Evolutionary conservation across 2,329 filamentous ascomycete species (phyloP).

Genomic region (Verticillium isaacii): DNA sequence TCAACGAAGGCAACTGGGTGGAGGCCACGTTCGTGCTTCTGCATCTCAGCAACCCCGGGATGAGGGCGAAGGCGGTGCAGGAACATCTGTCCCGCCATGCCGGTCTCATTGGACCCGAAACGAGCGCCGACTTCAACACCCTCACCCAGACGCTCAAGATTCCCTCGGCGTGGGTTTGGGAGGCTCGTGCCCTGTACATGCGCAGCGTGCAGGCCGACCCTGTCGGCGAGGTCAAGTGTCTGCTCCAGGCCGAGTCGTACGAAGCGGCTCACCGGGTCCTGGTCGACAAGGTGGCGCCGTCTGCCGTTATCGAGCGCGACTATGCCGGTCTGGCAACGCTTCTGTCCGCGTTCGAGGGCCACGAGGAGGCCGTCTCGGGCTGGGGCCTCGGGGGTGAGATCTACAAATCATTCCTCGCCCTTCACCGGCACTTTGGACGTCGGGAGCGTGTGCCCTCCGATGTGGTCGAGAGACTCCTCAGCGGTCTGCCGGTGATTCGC

Average conservation of each 20-base stretch:
- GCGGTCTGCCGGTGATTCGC: conserved; percentile 51
- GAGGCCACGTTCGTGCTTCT: conserved; percentile 73
- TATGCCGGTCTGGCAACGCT: conserved; percentile 65
- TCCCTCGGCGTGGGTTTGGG: conserved; percentile 76
- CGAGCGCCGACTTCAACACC: conserved; percentile 50
- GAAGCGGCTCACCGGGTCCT: conserved; percentile 83
- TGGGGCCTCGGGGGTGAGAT: conserved; percentile 80
- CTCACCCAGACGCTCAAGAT: conserved; percentile 64
- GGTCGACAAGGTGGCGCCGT: conserved; percentile 73
- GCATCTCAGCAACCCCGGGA: conserved; percentile 60
- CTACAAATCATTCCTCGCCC: conserved; percentile 59
- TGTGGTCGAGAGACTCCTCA: conserved; percentile 52
- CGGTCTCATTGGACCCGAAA: conserved; percentile 55
- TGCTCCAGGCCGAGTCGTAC: conserved; percentile 72
- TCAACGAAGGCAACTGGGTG: conserved; percentile 60
- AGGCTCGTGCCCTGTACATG: conserved; percentile 79
- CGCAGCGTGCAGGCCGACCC: conserved; percentile 67
- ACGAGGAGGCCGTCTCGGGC: conserved; percentile 56
- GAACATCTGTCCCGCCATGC: conserved; percentile 73
- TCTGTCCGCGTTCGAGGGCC: conserved; percentile 65
- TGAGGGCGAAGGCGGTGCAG: conserved; percentile 63
- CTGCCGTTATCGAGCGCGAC: conserved; percentile 76
- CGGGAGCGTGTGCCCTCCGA: conserved; percentile 34
- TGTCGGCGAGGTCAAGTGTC: conserved; percentile 68
- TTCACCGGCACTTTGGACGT: conserved; percentile 38